phyloP scores from a whole-genome alignment of 768 basidiomycete species.

The Rhodotorula taiwanensis region DNA sequence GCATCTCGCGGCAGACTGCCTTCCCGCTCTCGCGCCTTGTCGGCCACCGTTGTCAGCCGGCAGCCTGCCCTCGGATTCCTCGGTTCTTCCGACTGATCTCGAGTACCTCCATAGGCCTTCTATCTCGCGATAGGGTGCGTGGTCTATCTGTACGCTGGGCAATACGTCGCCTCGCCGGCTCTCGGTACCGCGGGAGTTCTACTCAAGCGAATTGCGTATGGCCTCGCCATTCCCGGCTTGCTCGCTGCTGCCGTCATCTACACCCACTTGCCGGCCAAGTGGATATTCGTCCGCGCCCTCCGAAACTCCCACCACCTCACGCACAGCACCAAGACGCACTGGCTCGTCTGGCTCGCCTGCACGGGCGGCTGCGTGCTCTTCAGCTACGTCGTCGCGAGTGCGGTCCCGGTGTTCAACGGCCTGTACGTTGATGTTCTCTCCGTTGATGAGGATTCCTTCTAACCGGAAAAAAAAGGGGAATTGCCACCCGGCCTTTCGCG shows the following conservation, averaged over 20 bases:
- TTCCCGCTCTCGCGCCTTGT: too few species aligned
- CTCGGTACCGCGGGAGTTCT: conserved; percentile 41
- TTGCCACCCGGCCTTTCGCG: too few species aligned
- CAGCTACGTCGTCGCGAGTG: conserved; percentile 36
- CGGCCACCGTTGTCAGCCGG: too few species aligned
- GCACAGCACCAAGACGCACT: conserved; percentile 30
- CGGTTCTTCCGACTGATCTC: too few species aligned
- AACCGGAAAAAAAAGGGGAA: too few species aligned
- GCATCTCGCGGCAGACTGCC: too few species aligned
- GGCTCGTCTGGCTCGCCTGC: conserved; percentile 32
- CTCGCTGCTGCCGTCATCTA: conserved; percentile 27
- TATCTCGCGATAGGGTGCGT: conserved; percentile 40
- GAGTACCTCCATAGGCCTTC: too few species aligned
- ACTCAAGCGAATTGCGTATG: conserved; percentile 40
- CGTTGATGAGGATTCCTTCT: too few species aligned
- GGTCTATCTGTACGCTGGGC: conserved; percentile 30
- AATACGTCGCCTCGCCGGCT: conserved; percentile 41
- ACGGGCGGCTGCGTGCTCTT: conserved; percentile 19
- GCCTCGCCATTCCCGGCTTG: conserved; percentile 38
- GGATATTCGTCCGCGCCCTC: conserved; percentile 37
- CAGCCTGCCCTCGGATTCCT: too few species aligned
- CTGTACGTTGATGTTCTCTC: background rate
- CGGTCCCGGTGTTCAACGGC: conserved; percentile 14
- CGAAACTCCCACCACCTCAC: conserved; percentile 36
- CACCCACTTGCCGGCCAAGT: conserved; percentile 28